A percentile compares a stretch with the other conserved stretches of the same genome.
phyloP scores from a whole-genome alignment of 1,284 basidiomycete genomes.

The Heliocybe sulcata region DNA sequence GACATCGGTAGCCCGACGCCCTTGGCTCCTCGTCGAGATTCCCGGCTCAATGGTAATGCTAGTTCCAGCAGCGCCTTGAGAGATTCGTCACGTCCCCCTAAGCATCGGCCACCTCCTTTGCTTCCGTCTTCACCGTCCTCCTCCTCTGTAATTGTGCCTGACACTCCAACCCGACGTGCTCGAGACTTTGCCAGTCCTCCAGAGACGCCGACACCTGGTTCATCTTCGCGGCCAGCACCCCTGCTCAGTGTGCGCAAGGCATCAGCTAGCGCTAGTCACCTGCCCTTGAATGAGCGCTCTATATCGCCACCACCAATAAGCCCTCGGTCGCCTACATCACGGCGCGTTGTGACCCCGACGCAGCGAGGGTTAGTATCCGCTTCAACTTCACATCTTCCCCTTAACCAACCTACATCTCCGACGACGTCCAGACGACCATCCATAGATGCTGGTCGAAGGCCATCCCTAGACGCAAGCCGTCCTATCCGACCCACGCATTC shows the following conservation, averaged over 20 bases:
- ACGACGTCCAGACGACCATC: constrained; percentile 15
- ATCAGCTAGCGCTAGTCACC: constrained; percentile 30
- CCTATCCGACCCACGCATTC: constrained; percentile 14
- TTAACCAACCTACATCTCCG: constrained; percentile 26
- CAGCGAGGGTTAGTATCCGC: constrained; percentile 25
- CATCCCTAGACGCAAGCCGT: constrained; percentile 11
- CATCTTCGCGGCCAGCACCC: constrained; percentile 32
- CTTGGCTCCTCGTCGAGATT: constrained; percentile 26
- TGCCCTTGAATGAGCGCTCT: constrained; percentile 27
- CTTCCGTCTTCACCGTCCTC: constrained; percentile 17
- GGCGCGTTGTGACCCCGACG: constrained; percentile 23
- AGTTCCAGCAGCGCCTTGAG: background rate
- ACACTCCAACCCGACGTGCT: constrained; percentile 18
- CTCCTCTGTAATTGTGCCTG: constrained; percentile 5
- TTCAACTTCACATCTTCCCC: constrained; percentile 28
- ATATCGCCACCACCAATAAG: constrained; percentile 30
- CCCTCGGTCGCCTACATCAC: constrained; percentile 31
- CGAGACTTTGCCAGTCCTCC: constrained; percentile 34
- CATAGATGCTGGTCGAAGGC: constrained; percentile 17
- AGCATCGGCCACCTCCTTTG: constrained; percentile 27
- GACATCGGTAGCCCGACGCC: constrained; percentile 37
- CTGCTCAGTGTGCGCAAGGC: constrained; percentile 27
- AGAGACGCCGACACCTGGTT: constrained; percentile 38
- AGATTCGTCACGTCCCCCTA: constrained; percentile 8
- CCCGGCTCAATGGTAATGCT: constrained; percentile 14